Conservation (phyloP, 495 filamentous ascomycete species). For the Aspergillus ostianus region DNA sequence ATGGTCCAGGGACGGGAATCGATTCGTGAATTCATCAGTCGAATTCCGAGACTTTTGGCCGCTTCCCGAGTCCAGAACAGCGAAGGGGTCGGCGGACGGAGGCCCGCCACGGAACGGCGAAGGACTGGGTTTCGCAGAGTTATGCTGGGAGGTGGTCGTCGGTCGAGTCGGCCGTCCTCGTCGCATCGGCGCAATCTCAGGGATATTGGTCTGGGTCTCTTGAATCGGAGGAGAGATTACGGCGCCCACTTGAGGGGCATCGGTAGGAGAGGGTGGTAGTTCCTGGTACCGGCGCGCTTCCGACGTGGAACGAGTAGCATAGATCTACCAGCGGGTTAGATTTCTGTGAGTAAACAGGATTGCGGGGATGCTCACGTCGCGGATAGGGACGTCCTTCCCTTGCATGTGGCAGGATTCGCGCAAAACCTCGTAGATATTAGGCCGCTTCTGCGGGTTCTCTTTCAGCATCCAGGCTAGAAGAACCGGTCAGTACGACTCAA, state of each 20-base stretch:
- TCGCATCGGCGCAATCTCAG: conserved; percentile 93
- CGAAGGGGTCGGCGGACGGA: conserved; percentile 81
- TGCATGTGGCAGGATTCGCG: conserved; percentile 85
- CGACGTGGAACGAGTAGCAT: conserved; percentile 66
- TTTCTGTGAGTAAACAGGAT: not conserved
- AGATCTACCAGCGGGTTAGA: conserved; percentile 60
- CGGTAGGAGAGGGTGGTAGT: conserved; percentile 52
- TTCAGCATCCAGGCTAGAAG: conserved; percentile 79
- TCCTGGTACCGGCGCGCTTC: conserved; percentile 61
- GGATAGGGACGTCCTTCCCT: conserved; percentile 82
- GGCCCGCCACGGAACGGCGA: conserved; percentile 59
- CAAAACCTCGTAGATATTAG: conserved; percentile 92
- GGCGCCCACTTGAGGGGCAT: conserved; percentile 66
- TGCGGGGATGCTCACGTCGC: conserved; percentile 64
- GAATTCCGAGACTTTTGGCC: conserved; percentile 48
- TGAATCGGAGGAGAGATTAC: conserved; percentile 64
- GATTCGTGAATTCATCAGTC: conserved; percentile 75
- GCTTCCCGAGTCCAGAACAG: conserved; percentile 67
- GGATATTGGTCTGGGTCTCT: conserved; percentile 64
- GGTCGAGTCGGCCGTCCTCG: conserved; percentile 73
- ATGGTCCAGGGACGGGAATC: conserved; percentile 90
- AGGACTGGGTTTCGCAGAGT: conserved; percentile 60
- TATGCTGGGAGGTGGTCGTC: conserved; percentile 30
- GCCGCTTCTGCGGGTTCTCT: conserved; percentile 76
- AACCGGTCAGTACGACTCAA: conserved; percentile 11